Evolutionary conservation across 192 early-diverging fungal genomes (phyloP).

Genomic region (Piromyces finnis): DNA sequence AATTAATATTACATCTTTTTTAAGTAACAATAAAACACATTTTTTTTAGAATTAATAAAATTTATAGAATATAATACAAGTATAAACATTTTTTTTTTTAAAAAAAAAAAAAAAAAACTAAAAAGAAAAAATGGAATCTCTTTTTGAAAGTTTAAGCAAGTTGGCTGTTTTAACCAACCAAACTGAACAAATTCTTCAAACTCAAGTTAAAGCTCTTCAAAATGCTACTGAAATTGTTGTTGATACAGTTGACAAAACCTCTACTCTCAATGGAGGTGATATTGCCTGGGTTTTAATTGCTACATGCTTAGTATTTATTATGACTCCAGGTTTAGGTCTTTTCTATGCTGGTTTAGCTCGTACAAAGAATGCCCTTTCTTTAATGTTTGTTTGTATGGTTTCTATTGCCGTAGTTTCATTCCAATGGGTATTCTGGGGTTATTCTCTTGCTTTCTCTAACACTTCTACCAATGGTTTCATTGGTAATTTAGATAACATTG

Average conservation of each 20-base stretch:
- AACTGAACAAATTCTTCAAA: not conserved
- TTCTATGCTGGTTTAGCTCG: conserved; percentile 63
- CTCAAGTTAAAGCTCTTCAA: not conserved
- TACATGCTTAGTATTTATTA: conserved; percentile 74
- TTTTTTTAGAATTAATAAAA: too few species aligned
- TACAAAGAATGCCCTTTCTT: conserved; percentile 58
- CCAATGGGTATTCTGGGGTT: conserved; percentile 4
- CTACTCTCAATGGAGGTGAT: conserved; percentile 17
- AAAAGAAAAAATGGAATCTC: not conserved
- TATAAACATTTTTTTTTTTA: too few species aligned
- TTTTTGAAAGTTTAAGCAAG: not conserved
- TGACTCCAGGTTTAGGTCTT: conserved; percentile 59
- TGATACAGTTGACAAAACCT: not conserved
- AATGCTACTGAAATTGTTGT: not conserved
- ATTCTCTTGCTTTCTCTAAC: conserved; percentile 4
- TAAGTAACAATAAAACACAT: too few species aligned
- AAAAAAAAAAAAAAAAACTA: too few species aligned
- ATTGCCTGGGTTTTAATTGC: conserved; percentile 56
- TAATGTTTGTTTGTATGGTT: conserved; percentile 52
- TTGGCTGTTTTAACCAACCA: not conserved
- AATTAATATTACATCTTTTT: too few species aligned
- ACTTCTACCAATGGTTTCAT: not conserved
- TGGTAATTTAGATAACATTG: conserved; percentile 5
- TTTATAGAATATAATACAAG: too few species aligned
- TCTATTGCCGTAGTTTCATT: conserved; percentile 26